These are phyloP conservation scores for Chytridium lagenaria DNA, from an alignment of 371 early-diverging fungal species.

Conservation along the genomic window DNA sequence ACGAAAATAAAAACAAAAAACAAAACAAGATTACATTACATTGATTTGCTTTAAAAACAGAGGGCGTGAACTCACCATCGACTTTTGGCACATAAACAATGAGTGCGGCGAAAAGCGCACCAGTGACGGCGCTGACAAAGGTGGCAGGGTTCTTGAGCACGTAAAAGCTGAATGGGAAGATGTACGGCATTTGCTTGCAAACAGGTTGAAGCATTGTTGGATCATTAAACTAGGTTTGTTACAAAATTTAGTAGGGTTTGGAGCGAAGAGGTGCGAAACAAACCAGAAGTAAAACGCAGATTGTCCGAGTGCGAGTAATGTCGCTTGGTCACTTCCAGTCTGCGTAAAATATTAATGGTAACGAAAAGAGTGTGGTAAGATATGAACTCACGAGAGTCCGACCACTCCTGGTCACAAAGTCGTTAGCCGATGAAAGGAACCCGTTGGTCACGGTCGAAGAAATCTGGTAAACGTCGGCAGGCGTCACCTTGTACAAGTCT, in stretches of 20 bases:
- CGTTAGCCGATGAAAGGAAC: not conserved
- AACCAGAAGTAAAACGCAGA: constrained; percentile 74
- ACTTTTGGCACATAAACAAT: constrained; percentile 85
- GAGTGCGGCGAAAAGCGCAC: constrained; percentile 65
- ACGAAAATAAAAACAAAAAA: not conserved
- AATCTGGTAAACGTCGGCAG: constrained; percentile 30
- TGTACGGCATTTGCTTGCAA: constrained; percentile 84
- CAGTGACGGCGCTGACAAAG: constrained; percentile 70
- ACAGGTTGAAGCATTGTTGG: constrained; percentile 90
- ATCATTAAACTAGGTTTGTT: constrained; percentile 65
- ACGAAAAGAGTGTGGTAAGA: not conserved
- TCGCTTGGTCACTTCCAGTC: constrained; percentile 43
- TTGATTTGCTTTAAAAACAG: too few relatives aligned
- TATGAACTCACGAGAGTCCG: not conserved
- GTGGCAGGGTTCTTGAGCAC: constrained; percentile 78
- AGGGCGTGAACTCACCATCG: constrained; percentile 38
- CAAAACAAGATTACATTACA: not conserved
- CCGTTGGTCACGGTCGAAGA: not conserved
- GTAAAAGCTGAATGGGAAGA: constrained; percentile 77
- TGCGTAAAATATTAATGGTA: constrained; percentile 14
- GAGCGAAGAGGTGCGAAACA: not conserved
- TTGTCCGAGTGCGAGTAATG: constrained; percentile 71
- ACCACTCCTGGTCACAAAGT: not conserved
- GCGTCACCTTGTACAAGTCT: constrained; percentile 16
- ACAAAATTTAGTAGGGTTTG: not conserved